Conservation (phyloP, 2,329 filamentous ascomycete species). For the Onygenales sp. region DNA sequence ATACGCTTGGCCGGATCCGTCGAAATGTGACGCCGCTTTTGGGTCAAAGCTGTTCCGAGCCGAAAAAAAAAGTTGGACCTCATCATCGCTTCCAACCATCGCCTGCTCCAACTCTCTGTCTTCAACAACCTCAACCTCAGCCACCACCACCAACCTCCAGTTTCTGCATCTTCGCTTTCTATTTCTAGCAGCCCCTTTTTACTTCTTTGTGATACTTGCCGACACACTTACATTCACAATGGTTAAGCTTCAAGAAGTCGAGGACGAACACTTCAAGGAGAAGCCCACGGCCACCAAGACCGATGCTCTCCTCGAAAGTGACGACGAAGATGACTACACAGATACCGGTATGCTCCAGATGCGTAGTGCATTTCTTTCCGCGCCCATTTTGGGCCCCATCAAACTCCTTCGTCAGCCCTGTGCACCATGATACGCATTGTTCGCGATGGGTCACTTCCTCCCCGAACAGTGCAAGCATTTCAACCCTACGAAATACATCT, state of each 20-base stretch:
- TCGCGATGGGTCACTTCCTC: neutral
- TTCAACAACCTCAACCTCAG: neutral
- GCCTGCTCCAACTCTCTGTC: neutral
- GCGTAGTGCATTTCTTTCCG: neutral
- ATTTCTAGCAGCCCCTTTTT: neutral
- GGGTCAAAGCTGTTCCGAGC: neutral
- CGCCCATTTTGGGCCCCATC: neutral
- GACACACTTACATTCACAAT: conserved; percentile 40
- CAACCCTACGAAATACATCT: conserved; percentile 8
- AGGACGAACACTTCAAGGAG: conserved; percentile 83
- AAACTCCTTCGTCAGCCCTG: neutral
- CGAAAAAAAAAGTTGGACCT: conserved; percentile 2
- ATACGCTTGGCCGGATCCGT: neutral
- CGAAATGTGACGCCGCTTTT: neutral
- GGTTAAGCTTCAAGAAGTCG: conserved; percentile 95
- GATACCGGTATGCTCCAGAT: conserved; percentile 63
- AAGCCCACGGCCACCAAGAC: conserved; percentile 54
- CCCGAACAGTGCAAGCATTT: conserved; percentile 5
- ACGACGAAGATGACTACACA: conserved; percentile 73
- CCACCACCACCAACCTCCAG: neutral
- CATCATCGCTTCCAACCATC: neutral
- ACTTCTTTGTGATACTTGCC: neutral
- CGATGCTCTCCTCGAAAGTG: conserved; percentile 41
- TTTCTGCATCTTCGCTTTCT: neutral
- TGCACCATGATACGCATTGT: neutral